Percentiles rank a stretch among this genome's conserved stretches.
Conservation (phyloP, 257 asterid species). For the Nicotiana paniculata region DNA sequence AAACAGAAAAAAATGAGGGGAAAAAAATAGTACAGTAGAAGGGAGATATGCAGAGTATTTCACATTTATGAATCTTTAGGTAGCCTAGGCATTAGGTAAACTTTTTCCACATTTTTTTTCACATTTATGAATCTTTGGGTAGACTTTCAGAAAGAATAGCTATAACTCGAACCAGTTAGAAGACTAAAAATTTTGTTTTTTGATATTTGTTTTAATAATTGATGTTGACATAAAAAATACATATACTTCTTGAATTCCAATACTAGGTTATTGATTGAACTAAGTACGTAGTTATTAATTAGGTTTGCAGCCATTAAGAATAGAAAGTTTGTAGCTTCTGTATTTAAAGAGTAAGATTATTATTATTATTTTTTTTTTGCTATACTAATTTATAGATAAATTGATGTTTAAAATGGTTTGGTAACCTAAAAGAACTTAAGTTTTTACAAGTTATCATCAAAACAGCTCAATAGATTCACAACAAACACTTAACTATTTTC, state of each 20-base stretch:
- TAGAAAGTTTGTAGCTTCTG: too few relatives aligned
- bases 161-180: not conserved
- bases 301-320: not conserved
- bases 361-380: too few relatives aligned
- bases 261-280: not conserved
- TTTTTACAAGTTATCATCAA: slow-evolving; percentile 10
- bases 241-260: not conserved
- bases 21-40: too few relatives aligned
- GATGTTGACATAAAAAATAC: not conserved
- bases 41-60: not conserved
- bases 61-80: too few relatives aligned
- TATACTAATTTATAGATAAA: not conserved
- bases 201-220: not conserved
- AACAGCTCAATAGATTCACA: slow-evolving; percentile 8
- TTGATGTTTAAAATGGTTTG: slow-evolving; percentile 6
- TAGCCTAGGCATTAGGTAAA: not conserved
- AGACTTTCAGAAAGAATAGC: not conserved
- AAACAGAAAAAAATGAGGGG: too few relatives aligned
- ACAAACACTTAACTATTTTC: slow-evolving; percentile 14
- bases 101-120: not conserved
- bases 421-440: slow-evolving; percentile 24
- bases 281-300: not conserved
- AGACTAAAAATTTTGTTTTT: not conserved
- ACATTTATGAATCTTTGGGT: not conserved
- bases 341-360: too few relatives aligned